phyloP scores from a whole-genome alignment of 495 filamentous ascomycete species.

The Aspergillus homomorphus region DNA sequence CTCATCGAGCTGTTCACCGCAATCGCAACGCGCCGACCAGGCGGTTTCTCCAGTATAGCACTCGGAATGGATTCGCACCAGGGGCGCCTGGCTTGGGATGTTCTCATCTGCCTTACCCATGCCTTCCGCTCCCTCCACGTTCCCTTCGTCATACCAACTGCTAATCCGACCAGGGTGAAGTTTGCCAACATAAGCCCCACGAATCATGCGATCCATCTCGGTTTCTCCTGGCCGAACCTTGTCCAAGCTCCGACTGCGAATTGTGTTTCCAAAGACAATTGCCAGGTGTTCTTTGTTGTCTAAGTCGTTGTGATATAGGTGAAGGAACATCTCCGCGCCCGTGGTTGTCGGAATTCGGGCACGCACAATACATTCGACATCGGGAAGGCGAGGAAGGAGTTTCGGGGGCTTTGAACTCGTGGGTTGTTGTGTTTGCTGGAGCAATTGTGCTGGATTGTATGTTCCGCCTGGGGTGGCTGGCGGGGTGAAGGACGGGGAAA shows the following conservation, averaged over 20 bases:
- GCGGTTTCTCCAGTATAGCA: conserved; percentile 99
- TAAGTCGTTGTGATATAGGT: conserved; percentile 87
- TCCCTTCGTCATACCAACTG: conserved; percentile 52
- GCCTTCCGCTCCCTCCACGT: conserved; percentile 9
- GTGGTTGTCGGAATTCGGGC: conserved; percentile 83
- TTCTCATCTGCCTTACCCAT: neutral
- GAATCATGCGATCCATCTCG: conserved; percentile 92
- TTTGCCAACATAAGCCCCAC: conserved; percentile 86
- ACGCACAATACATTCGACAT: conserved; percentile 77
- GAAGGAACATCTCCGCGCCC: conserved; percentile 94
- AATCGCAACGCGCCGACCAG: conserved; percentile 96
- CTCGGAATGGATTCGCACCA: conserved; percentile 95
- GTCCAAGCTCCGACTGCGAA: conserved; percentile 78
- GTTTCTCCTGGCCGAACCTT: conserved; percentile 80
- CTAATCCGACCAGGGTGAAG: conserved; percentile 81
- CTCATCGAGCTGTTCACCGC: conserved; percentile 96
- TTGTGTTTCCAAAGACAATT: conserved; percentile 90
- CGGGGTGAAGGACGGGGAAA: conserved; percentile 78
- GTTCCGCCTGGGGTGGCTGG: conserved; percentile 68
- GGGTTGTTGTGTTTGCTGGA: conserved; percentile 31
- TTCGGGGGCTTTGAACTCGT: conserved; percentile 56
- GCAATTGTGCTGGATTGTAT: conserved; percentile 45
- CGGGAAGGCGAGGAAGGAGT: conserved; percentile 64
- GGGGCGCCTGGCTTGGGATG: conserved; percentile 47
- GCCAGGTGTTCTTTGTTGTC: conserved; percentile 96